Evolutionary conservation across 23 red algal genomes (phyloP).

Genomic region (Cyanidiococcus yangmingshanensis): DNA sequence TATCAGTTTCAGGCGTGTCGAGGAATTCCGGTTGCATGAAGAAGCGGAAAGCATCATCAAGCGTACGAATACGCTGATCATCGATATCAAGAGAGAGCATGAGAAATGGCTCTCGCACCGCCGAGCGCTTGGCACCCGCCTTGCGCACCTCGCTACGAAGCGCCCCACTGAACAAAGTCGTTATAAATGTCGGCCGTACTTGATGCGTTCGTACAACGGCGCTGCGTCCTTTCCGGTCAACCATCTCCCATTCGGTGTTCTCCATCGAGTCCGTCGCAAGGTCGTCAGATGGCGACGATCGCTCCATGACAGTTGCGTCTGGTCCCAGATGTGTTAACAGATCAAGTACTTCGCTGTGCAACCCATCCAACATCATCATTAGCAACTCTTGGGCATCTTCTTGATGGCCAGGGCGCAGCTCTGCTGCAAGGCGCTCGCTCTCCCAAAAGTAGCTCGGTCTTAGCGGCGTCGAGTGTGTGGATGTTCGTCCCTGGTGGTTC

Average conservation of each 20-base stretch:
- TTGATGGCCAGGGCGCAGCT: conserved; percentile 39
- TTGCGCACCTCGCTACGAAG: conserved; percentile 63
- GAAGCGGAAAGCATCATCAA: conserved; percentile 46
- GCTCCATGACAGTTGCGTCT: not conserved
- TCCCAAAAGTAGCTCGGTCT: not conserved
- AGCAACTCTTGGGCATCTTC: conserved; percentile 93
- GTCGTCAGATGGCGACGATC: too few relatives aligned
- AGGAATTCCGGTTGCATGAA: conserved; percentile 76
- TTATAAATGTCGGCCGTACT: conserved; percentile 27
- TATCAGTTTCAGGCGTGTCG: conserved; percentile 4
- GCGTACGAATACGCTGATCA: conserved; percentile 17
- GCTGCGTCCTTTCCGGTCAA: conserved; percentile 45
- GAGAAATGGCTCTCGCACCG: conserved; percentile 77
- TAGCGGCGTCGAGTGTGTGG: not conserved
- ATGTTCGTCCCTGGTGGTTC: not conserved
- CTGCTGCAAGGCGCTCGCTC: not conserved
- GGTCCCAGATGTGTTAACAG: not conserved
- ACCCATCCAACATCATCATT: conserved; percentile 51
- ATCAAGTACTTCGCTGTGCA: conserved; percentile 65
- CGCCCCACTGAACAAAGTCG: conserved; percentile 61
- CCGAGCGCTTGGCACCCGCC: conserved; percentile 46
- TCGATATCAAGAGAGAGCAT: conserved; percentile 68
- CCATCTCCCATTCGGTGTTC: conserved; percentile 52
- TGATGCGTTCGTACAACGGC: conserved; percentile 46
- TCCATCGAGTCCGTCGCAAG: conserved; percentile 3